Evolutionary conservation across 345 rosid species (phyloP).

Genomic region (Eutrema yunnanense): DNA sequence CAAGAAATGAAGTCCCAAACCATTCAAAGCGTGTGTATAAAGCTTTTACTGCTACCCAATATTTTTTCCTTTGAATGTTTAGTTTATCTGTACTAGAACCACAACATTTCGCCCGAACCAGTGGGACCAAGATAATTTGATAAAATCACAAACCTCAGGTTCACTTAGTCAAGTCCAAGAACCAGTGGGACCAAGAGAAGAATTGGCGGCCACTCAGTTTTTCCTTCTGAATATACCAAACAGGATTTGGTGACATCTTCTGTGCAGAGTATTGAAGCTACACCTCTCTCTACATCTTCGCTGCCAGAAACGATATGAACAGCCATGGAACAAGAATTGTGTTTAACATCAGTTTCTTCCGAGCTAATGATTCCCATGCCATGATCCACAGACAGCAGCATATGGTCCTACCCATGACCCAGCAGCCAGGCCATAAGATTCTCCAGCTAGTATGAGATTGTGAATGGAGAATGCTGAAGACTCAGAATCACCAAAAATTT

Average conservation of each 20-base stretch:
- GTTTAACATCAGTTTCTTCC: constrained; percentile 34
- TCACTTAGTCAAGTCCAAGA: constrained; percentile 88
- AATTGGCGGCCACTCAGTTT: constrained; percentile 66
- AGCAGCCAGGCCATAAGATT: constrained; percentile 79
- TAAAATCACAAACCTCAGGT: constrained; percentile 68
- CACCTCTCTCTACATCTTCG: constrained; percentile 94
- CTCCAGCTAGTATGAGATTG: constrained; percentile 81
- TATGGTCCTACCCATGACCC: constrained; percentile 99
- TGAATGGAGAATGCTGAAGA: constrained; percentile 74
- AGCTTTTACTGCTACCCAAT: too few relatives aligned
- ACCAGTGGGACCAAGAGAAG: constrained; percentile 92
- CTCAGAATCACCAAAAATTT: constrained; percentile 74
- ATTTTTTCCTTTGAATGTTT: too few relatives aligned
- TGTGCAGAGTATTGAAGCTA: constrained; percentile 82
- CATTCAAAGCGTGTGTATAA: too few relatives aligned
- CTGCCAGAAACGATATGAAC: constrained; percentile 86
- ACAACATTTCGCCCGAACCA: too few relatives aligned
- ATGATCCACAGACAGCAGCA: constrained; percentile 77
- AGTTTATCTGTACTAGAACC: too few relatives aligned
- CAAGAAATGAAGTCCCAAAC: too few relatives aligned
- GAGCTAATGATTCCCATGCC: constrained; percentile 83
- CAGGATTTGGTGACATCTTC: constrained; percentile 78
- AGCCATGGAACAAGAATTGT: constrained; percentile 62
- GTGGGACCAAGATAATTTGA: constrained; percentile 29
- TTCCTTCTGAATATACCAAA: constrained; percentile 56